Evolutionary conservation across 2,329 filamentous ascomycete genomes (phyloP).

Genomic region (Penicillium sp.): DNA sequence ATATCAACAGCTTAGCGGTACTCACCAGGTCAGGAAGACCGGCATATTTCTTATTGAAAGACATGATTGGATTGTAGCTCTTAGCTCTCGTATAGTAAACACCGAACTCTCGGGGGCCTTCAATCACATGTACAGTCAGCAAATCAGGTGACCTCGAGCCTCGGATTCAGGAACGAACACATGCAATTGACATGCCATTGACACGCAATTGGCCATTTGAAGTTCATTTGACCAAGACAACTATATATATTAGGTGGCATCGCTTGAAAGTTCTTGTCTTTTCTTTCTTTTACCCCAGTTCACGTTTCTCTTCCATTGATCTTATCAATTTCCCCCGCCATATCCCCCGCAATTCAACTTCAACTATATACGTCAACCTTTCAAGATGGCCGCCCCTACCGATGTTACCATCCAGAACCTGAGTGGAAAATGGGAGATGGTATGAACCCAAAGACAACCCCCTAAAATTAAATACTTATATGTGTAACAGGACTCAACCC

Average conservation of each 20-base stretch:
- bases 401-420: constrained; percentile 66
- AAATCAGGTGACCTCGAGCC: constrained; percentile 14
- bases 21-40: constrained; percentile 73
- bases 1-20: background rate
- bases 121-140: constrained; percentile 14
- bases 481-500: constrained; percentile 64
- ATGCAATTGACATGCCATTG: constrained; percentile 27
- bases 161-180: constrained; percentile 23
- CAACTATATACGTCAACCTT: constrained; percentile 10
- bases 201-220: background rate
- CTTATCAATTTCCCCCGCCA: constrained; percentile 15
- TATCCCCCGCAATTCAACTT: constrained; percentile 15
- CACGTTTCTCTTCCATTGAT: background rate
- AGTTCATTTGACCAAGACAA: background rate
- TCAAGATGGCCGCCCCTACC: constrained; percentile 68
- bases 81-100: constrained; percentile 7
- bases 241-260: constrained; percentile 14
- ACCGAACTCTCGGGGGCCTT: constrained; percentile 7
- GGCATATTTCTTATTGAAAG: constrained; percentile 77
- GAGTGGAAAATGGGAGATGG: constrained; percentile 67
- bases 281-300: background rate
- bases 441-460: constrained; percentile 40
- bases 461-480: background rate
- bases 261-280: background rate
- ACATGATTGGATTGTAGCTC: constrained; percentile 51